Evolutionary conservation across 805 yeast genomes (phyloP), one percentile per base, ranked within the genome.

Genomic region (Monosporozyma aerobia): DNA sequence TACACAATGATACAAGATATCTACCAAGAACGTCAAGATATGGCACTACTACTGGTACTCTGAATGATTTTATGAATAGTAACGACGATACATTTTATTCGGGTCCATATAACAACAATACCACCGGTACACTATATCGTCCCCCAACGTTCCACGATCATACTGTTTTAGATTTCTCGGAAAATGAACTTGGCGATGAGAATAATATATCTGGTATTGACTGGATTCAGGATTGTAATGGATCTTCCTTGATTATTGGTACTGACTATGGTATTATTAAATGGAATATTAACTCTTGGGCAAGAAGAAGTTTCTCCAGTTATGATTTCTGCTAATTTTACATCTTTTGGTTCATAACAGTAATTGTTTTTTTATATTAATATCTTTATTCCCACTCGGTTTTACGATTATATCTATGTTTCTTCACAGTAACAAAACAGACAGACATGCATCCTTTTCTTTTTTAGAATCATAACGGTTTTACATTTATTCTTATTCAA

Each of bases 261-360:
- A 76, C 81, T 50, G 83, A 80, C 54, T 79, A 77, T 45, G 95
- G 95, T 0, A 70, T 87, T 22, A 73, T 82, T 47, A 73, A 76
- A 57, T 87, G 92, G 90, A 79, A 78, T 44, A 76, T 87, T 47
- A 85, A 85, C 59, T 75, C 79, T 14, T 77, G 82, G 77, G 78
- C 79, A 32, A 72, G 87, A 60, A 70, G 85, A 53, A 78, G 83
- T 53, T 79, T 79, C 57, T 83, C 85, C 2, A 74, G 82, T 51
- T 79, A 72, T 57, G 77, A 73, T 52, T 68, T 75, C 49, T 71
- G 75, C 52, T 77, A 59, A 67, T 29, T n/a, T 19, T 44, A 10
- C 16, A n/a, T 5, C 39, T 13, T 35, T 35, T 35, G 6, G 13
- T 35, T 35, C 13, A 35, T 5, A n/a, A 9, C 7, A 35, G 10